These are phyloP conservation scores for Colletotrichum tabaci DNA, from an alignment of 2,329 filamentous ascomycete species.

Conservation along the genomic window DNA sequence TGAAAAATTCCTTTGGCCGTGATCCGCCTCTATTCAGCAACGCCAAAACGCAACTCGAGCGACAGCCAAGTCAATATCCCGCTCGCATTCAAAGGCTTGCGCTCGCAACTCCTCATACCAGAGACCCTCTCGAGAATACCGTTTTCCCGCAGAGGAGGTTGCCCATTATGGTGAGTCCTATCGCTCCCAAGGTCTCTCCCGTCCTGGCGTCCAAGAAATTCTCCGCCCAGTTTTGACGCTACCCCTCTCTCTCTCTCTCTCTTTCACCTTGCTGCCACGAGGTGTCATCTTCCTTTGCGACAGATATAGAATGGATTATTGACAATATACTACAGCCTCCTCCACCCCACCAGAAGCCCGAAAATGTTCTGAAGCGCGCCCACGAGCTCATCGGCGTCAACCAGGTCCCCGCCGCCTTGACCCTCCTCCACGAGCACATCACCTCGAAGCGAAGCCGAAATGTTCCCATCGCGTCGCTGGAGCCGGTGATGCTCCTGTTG, in stretches of 20 bases:
- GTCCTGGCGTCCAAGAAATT: constrained; percentile 21
- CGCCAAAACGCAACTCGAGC: constrained; percentile 52
- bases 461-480: constrained; percentile 94
- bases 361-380: constrained; percentile 99
- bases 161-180: constrained; percentile 54
- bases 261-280: constrained; percentile 74
- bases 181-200: background rate
- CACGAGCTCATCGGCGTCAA: constrained; percentile 99
- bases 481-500: constrained; percentile 98
- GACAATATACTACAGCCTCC: constrained; percentile 77
- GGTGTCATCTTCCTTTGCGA: constrained; percentile 28
- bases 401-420: constrained; percentile 92
- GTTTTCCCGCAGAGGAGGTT: constrained; percentile 62
- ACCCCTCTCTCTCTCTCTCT: constrained; percentile 44
- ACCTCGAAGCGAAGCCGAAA: constrained; percentile 98
- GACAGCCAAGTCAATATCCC: constrained; percentile 55
- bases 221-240: constrained; percentile 26
- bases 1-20: constrained; percentile 58
- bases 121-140: constrained; percentile 51
- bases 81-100: constrained; percentile 54
- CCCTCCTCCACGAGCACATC: constrained; percentile 98
- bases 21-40: constrained; percentile 44
- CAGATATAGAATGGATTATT: constrained; percentile 43
- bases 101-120: constrained; percentile 53
- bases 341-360: constrained; percentile 96